phyloP scores from a whole-genome alignment of 23 red algal species.

The Pyropia yezoensis region DNA sequence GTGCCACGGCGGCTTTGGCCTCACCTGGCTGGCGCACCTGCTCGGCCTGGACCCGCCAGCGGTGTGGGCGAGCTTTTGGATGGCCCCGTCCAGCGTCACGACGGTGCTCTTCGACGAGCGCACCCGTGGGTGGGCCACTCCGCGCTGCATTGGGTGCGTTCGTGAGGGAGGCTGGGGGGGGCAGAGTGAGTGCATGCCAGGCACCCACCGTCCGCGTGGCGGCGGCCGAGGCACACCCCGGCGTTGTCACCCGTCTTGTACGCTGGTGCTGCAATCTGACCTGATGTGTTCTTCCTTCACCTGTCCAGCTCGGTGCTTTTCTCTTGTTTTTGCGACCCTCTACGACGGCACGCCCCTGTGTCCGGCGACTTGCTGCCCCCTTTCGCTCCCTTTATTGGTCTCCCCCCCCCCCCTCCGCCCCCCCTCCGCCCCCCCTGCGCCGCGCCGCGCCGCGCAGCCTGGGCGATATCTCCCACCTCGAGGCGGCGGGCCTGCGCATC shows the following conservation, averaged over 20 bases:
- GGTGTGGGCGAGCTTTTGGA: constrained; percentile 77
- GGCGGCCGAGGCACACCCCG: no score
- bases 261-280: no score
- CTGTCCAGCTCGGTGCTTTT: no score
- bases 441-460: constrained; percentile 5
- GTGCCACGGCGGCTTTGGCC: constrained; percentile 97
- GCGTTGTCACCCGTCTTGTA: no score
- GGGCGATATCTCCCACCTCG: constrained; percentile 70
- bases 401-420: no score
- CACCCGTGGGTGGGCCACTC: constrained; percentile 45
- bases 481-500: constrained; percentile 38
- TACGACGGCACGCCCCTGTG: no score
- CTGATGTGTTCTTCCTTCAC: no score
- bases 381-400: no score
- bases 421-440: background rate
- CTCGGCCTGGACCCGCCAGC: constrained; percentile 61
- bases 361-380: no score
- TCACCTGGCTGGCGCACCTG: constrained; percentile 94
- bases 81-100: constrained; percentile 82
- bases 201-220: no score
- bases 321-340: no score
- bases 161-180: background rate
- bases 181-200: background rate
- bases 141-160: constrained; percentile 51
- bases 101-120: constrained; percentile 93